A percentile compares a stretch with the other conserved stretches of the same genome.
These are phyloP conservation scores for Boletus patriciae DNA, from an alignment of 768 basidiomycete genomes.

Conservation along the genomic window DNA sequence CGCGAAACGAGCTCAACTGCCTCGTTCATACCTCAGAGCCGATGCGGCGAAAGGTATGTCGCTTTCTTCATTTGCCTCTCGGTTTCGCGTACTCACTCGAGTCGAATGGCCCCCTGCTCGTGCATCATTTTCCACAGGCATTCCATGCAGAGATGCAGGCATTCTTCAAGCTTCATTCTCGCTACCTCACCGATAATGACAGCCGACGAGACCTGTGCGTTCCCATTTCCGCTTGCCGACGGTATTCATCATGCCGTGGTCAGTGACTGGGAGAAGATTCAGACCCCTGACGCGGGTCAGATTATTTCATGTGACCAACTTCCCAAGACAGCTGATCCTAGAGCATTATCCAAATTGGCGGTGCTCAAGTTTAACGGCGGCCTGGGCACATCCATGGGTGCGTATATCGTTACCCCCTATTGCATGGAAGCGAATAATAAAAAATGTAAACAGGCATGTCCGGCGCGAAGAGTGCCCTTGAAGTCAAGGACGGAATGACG, in stretches of 20 bases:
- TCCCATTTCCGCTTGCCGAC: constrained; percentile 5
- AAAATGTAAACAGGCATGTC: constrained; percentile 56
- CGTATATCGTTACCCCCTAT: constrained; percentile 21
- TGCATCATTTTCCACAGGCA: constrained; percentile 25
- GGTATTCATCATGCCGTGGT: constrained; percentile 3
- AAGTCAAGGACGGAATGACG: constrained; percentile 96
- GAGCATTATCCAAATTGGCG: constrained; percentile 86
- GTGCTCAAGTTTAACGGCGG: constrained; percentile 96
- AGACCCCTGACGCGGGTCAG: constrained; percentile 81
- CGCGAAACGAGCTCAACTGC: constrained; percentile 66
- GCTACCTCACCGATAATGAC: constrained; percentile 87
- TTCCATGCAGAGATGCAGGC: constrained; percentile 96
- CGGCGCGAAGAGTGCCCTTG: constrained; percentile 89
- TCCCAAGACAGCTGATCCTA: constrained; percentile 53
- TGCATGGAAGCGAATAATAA: neutral
- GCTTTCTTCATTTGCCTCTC: constrained; percentile 27
- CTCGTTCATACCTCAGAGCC: constrained; percentile 64
- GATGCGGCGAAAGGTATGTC: constrained; percentile 53
- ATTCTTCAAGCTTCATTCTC: constrained; percentile 95
- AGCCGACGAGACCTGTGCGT: constrained; percentile 84
- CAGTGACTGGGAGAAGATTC: constrained; percentile 89
- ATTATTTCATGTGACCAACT: constrained; percentile 81
- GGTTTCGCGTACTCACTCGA: constrained; percentile 39
- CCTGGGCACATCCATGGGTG: constrained; percentile 87
- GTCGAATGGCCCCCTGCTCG: constrained; percentile 6